These are phyloP conservation scores for Thelephora terrestris DNA, from an alignment of 1,284 basidiomycete genomes.

Conservation along the genomic window DNA sequence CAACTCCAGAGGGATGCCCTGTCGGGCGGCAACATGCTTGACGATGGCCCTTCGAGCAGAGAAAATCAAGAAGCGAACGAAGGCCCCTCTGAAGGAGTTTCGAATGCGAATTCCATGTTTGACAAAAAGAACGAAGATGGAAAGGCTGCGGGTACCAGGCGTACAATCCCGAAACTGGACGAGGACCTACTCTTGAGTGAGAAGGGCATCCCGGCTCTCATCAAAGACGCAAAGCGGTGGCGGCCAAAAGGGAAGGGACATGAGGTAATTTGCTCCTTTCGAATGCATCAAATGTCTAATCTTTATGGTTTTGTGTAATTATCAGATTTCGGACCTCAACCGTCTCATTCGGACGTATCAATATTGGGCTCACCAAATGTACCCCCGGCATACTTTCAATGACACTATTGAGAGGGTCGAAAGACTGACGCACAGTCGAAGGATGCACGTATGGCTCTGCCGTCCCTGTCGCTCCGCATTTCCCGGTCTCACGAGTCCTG, in stretches of 20 bases:
- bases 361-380: slow-evolving; percentile 87
- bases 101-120: slow-evolving; percentile 19
- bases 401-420: slow-evolving; percentile 80
- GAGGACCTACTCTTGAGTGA: slow-evolving; percentile 61
- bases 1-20: slow-evolving; percentile 17
- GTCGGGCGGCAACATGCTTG: slow-evolving; percentile 37
- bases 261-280: slow-evolving; percentile 49
- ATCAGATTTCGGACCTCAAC: slow-evolving; percentile 65
- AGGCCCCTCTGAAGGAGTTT: slow-evolving; percentile 1
- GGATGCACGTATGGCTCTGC: slow-evolving; percentile 62
- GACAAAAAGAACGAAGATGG: slow-evolving; percentile 21
- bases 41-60: neutral
- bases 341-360: slow-evolving; percentile 76
- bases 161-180: slow-evolving; percentile 51
- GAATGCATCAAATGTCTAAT: neutral
- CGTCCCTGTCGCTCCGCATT: neutral
- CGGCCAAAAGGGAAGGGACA: slow-evolving; percentile 80
- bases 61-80: neutral
- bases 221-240: slow-evolving; percentile 65
- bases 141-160: slow-evolving; percentile 36
- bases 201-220: slow-evolving; percentile 69
- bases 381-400: slow-evolving; percentile 75
- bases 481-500: slow-evolving; percentile 2
- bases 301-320: neutral
- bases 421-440: slow-evolving; percentile 72